A percentile compares a stretch with the other conserved stretches of the same genome.
Conservation (phyloP, 257 asterid species). For the Gardenia jasminoides region DNA sequence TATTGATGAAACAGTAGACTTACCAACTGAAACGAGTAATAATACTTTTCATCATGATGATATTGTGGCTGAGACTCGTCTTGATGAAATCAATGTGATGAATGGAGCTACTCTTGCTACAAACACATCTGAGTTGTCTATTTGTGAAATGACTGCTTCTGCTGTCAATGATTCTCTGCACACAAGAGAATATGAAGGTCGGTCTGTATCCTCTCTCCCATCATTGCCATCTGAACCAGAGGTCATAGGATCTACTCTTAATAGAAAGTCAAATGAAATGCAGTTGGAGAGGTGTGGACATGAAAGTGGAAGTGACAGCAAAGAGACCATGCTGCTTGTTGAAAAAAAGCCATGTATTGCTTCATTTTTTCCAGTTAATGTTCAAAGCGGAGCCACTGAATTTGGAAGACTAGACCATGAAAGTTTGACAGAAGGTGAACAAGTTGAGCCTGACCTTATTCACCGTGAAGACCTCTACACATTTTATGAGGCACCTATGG, state of each 20-base stretch:
- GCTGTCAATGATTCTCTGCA: conserved; percentile 26
- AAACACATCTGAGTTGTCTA: conserved; percentile 29
- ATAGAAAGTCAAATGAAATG: conserved; percentile 33
- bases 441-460: conserved; percentile 30
- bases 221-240: conserved; percentile 27
- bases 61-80: conserved; percentile 27
- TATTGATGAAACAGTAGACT: conserved; percentile 21
- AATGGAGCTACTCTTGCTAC: conserved; percentile 32
- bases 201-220: conserved; percentile 28
- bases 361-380: conserved; percentile 32
- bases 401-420: conserved; percentile 31
- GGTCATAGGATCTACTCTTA: conserved; percentile 23
- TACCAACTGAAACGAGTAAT: conserved; percentile 33
- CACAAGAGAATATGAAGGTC: conserved; percentile 33
- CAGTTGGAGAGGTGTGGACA: conserved; percentile 34
- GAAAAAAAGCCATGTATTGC: conserved; percentile 30
- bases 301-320: conserved; percentile 32
- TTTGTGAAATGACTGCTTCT: conserved; percentile 35
- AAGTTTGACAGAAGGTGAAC: conserved; percentile 30
- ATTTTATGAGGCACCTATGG: conserved; percentile 56
- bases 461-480: conserved; percentile 65
- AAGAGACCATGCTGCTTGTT: conserved; percentile 30
- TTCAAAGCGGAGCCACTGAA: conserved; percentile 33
- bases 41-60: conserved; percentile 18
- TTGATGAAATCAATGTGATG: conserved; percentile 25